Evolutionary conservation across 768 basidiomycete genomes (phyloP), one percentile per base, ranked within the genome.

Genomic region (Cubamyces lactineus): DNA sequence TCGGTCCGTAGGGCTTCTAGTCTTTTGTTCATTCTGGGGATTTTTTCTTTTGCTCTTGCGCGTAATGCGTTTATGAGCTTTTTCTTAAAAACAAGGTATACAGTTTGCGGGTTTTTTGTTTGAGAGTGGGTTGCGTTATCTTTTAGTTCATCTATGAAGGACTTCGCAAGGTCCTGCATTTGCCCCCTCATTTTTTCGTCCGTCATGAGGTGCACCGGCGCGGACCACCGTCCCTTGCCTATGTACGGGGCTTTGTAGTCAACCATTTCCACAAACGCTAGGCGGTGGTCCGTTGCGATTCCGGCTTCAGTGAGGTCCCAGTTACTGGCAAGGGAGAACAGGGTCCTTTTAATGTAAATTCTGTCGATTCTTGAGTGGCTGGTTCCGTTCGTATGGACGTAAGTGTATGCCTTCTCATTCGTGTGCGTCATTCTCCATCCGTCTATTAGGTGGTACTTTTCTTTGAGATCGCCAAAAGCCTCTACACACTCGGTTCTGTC

Each of bases 171-270:
- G 1, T 30, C 15, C 7, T 1, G 17, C 38, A 53, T 39, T 1
- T 8, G 21, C 2, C 13, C 2, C 11, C 2, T 21, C 8, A 53
- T 12, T 21, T 17, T n/a, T 2, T 19, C 7, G 17, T 57, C 47
- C 24, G 43, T 17, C 1, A 46, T 39, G 1, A 62, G 49, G 48
- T 24, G n/a, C 24, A 43, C 30, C 23, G 50, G 42, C 47, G 40
- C 19, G 0, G 24, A 1, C 64, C 64, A 65, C 24, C 59, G n/a
- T 5, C 64, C 64, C n/a, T 17, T 46, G 1, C 64, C 64, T 8
- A 61, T 21, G 48, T 52, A 52, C 17, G 59, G 64, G 1, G 49
- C 41, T 38, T 43, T 30, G 1, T 34, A 13, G 42, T 53, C 23
- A 2, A 19, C 23, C 0, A 56, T 8, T 4, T 19, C 8, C 12